These are phyloP conservation scores for Choricystis sp. DNA, from an alignment of 139 green algal genomes.

Conservation along the genomic window DNA sequence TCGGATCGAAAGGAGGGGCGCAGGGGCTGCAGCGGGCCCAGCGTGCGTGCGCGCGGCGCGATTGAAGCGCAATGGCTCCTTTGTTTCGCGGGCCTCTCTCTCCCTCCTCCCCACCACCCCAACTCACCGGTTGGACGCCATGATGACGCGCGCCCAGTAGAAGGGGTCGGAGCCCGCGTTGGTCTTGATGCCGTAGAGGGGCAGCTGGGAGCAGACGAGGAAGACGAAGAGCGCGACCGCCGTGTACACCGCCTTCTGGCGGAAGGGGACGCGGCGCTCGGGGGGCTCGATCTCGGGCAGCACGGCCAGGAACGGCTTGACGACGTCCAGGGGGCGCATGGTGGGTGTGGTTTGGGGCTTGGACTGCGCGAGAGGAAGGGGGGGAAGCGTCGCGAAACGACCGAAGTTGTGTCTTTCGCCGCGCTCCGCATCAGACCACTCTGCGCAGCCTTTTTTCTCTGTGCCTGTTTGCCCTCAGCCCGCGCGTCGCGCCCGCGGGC, in stretches of 20 bases:
- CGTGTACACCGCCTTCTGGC: slow-evolving; percentile 83
- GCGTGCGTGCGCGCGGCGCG: too few species aligned
- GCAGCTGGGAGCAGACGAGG: slow-evolving; percentile 93
- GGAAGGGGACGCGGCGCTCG: slow-evolving; percentile 59
- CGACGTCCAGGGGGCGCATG: slow-evolving; percentile 60
- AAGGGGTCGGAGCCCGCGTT: slow-evolving; percentile 79
- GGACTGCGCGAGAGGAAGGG: too few species aligned
- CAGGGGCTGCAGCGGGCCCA: too few species aligned
- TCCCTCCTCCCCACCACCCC: not conserved
- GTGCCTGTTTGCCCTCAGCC: too few species aligned
- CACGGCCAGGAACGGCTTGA: slow-evolving; percentile 70
- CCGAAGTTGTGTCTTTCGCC: too few species aligned
- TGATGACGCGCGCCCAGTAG: slow-evolving; percentile 97
- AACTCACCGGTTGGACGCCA: slow-evolving; percentile 67
- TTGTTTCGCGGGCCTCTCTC: not conserved
- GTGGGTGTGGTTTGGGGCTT: slow-evolving; percentile 3
- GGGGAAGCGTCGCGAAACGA: too few species aligned
- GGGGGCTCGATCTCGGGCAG: slow-evolving; percentile 70
- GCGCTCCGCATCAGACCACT: too few species aligned
- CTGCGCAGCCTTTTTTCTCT: too few species aligned
- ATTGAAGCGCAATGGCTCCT: too few species aligned
- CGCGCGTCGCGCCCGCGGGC: too few species aligned
- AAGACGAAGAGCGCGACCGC: slow-evolving; percentile 90
- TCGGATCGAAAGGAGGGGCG: too few species aligned
- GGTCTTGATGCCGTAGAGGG: slow-evolving; percentile 92